phyloP scores from a whole-genome alignment of 495 filamentous ascomycete species.

The Xylaria sp. region DNA sequence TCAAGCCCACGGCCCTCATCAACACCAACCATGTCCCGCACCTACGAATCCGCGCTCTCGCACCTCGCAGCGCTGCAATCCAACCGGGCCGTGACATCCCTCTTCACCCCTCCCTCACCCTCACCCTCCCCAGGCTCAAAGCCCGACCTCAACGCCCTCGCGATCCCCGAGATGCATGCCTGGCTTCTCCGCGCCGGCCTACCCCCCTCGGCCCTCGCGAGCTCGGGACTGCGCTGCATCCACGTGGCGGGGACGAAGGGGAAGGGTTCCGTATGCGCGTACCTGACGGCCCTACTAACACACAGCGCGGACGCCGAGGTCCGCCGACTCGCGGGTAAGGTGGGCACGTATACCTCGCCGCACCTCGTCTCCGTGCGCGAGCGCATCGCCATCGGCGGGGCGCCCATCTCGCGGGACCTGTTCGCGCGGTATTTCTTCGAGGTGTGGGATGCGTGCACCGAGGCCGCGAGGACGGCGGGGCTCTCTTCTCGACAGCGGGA shows the following conservation, averaged over 20 bases:
- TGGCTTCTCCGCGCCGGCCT: conserved; percentile 78
- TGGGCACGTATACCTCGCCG: conserved; percentile 73
- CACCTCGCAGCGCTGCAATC: conserved; percentile 76
- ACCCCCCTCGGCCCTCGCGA: conserved; percentile 45
- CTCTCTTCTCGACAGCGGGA: conserved; percentile 33
- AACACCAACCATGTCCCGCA: conserved; percentile 38
- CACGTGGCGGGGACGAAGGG: conserved; percentile 71
- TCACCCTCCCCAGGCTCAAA: conserved; percentile 3
- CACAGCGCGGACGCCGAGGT: conserved; percentile 30
- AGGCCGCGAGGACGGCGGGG: conserved; percentile 49
- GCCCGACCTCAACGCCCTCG: conserved; percentile 70
- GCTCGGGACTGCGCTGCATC: conserved; percentile 52
- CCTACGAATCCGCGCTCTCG: conserved; percentile 48
- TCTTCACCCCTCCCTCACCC: conserved; percentile 36
- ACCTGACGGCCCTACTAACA: conserved; percentile 48
- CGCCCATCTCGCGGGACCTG: conserved; percentile 53
- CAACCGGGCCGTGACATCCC: conserved; percentile 66
- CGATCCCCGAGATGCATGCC: conserved; percentile 86
- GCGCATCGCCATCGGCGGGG: conserved; percentile 66
- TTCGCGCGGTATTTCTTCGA: conserved; percentile 72
- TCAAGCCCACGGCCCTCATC: conserved; percentile 16
- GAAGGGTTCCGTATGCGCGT: conserved; percentile 62
- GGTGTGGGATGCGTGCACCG: conserved; percentile 65
- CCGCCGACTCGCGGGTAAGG: conserved; percentile 36
- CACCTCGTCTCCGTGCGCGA: conserved; percentile 68